Conservation (phyloP, 2,329 filamentous ascomycete genomes). For the Neonectria sp. region DNA sequence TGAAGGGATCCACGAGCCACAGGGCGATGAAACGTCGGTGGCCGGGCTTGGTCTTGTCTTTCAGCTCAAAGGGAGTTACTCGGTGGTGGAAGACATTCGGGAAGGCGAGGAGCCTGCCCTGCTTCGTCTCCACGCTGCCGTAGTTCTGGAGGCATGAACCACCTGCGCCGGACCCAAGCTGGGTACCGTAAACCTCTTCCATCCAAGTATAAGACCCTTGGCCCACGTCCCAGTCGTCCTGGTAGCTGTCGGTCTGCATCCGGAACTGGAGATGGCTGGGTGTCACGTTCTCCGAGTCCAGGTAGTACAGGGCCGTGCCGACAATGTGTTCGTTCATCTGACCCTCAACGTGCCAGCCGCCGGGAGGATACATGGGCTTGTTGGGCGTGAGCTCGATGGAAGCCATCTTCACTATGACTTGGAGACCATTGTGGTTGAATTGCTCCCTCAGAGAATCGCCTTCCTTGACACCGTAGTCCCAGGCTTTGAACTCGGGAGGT, state of each 20-base stretch:
- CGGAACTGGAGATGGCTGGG: slow-evolving; percentile 39
- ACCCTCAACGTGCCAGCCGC: slow-evolving; percentile 45
- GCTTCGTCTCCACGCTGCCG: slow-evolving; percentile 37
- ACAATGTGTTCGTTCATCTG: slow-evolving; percentile 49
- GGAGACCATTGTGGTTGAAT: slow-evolving; percentile 46
- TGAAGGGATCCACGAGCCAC: slow-evolving; percentile 67
- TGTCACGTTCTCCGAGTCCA: slow-evolving; percentile 43
- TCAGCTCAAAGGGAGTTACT: slow-evolving; percentile 58
- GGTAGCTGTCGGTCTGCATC: slow-evolving; percentile 25
- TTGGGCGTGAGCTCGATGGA: slow-evolving; percentile 22
- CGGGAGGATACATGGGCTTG: slow-evolving; percentile 42
- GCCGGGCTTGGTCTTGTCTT: slow-evolving; percentile 63
- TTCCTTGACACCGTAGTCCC: slow-evolving; percentile 30
- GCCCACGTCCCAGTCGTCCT: slow-evolving; percentile 14
- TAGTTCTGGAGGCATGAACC: slow-evolving; percentile 30
- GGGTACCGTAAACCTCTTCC: neutral
- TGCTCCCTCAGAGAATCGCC: slow-evolving; percentile 21
- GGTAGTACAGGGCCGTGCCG: slow-evolving; percentile 47
- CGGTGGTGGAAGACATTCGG: slow-evolving; percentile 43
- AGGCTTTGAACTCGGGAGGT: slow-evolving; percentile 56
- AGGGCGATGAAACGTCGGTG: slow-evolving; percentile 67
- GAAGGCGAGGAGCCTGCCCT: slow-evolving; percentile 36
- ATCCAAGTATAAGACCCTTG: slow-evolving; percentile 6
- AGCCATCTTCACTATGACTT: slow-evolving; percentile 75
- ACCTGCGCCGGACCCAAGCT: neutral